Conservation (phyloP, 164 flowering plant genomes). For the Liriodendron chinense region DNA sequence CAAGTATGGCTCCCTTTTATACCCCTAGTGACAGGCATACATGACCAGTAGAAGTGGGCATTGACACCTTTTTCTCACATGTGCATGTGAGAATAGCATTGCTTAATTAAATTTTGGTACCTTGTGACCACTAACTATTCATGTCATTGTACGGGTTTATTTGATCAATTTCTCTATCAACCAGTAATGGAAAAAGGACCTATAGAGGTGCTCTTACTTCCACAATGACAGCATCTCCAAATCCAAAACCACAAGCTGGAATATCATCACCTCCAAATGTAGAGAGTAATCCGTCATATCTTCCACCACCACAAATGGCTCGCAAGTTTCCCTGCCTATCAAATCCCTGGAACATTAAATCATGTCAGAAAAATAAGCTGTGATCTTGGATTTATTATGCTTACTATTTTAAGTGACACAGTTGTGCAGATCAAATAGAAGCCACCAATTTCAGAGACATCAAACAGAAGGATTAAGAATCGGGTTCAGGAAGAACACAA, state of each 20-base stretch:
- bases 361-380: background rate
- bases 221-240: slow-evolving; percentile 93
- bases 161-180: background rate
- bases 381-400: background rate
- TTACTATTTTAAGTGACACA: no score
- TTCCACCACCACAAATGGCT: slow-evolving; percentile 96
- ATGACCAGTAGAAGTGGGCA: no score
- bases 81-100: no score
- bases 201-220: slow-evolving; percentile 42
- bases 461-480: background rate
- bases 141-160: background rate
- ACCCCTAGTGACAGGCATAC: no score
- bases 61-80: no score
- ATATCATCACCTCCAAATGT: slow-evolving; percentile 92
- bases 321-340: slow-evolving; percentile 82
- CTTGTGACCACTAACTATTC: background rate
- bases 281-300: slow-evolving; percentile 78
- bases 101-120: no score
- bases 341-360: slow-evolving; percentile 55
- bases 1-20: no score
- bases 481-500: background rate
- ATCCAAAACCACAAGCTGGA: slow-evolving; percentile 97
- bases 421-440: background rate
- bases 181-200: background rate
- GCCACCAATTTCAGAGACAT: background rate